Percentiles rank a stretch among this genome's conserved stretches.
phyloP scores from a whole-genome alignment of 352 stramenopile species.

The Pythium brachiatum region DNA sequence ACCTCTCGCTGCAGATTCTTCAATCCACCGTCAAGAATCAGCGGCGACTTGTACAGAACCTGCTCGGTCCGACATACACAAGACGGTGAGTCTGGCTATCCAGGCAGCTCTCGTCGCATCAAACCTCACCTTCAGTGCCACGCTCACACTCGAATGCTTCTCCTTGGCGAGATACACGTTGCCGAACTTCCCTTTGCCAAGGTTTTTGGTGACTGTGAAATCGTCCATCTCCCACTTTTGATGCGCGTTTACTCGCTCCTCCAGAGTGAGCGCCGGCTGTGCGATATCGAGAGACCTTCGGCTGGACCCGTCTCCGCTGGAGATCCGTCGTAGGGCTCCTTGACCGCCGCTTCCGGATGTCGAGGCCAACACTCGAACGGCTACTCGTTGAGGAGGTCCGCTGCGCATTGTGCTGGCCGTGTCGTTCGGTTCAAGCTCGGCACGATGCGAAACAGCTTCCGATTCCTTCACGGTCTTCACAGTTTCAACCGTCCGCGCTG shows the following conservation, averaged over 20 bases:
- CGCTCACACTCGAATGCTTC: constrained; percentile 55
- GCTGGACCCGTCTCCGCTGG: constrained; percentile 16
- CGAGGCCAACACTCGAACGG: constrained; percentile 25
- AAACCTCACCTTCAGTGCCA: constrained; percentile 72
- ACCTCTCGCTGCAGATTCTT: constrained; percentile 79
- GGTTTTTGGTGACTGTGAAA: constrained; percentile 72
- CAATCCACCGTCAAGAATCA: constrained; percentile 51
- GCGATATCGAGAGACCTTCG: constrained; percentile 48
- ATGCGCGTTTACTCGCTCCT: constrained; percentile 46
- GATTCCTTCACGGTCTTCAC: not conserved
- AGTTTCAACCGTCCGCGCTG: not conserved
- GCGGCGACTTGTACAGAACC: constrained; percentile 66
- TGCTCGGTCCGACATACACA: constrained; percentile 12
- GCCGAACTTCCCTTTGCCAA: constrained; percentile 85
- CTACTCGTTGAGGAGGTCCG: constrained; percentile 37
- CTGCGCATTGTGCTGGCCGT: constrained; percentile 1
- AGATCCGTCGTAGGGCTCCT: constrained; percentile 27
- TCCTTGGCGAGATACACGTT: constrained; percentile 84
- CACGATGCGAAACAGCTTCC: not conserved
- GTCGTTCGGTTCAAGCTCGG: not conserved
- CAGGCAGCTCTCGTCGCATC: not conserved
- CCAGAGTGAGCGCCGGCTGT: constrained; percentile 35
- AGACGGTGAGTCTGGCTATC: not conserved
- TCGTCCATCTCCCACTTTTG: constrained; percentile 75
- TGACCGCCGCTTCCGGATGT: not conserved